Evolutionary conservation across 768 basidiomycete genomes (phyloP).

Genomic region (Pholiota conissans): DNA sequence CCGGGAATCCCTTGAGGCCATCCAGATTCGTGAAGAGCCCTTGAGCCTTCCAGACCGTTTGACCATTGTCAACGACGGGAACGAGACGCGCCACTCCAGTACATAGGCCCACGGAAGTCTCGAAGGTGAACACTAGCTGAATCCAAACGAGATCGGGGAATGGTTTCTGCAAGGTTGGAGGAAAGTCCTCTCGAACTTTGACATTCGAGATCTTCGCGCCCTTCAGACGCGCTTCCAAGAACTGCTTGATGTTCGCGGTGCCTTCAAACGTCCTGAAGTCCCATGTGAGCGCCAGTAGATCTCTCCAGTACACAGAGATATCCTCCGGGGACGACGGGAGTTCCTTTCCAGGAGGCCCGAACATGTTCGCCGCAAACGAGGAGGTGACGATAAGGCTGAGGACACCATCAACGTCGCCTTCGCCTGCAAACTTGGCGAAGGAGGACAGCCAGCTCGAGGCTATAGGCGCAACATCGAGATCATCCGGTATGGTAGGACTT

Average conservation of each 20-base stretch:
- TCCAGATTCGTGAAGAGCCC: constrained; percentile 60
- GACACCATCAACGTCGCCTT: constrained; percentile 34
- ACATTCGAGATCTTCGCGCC: constrained; percentile 23
- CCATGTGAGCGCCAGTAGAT: constrained; percentile 64
- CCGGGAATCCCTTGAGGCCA: constrained; percentile 51
- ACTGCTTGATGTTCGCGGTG: constrained; percentile 33
- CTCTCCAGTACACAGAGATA: constrained; percentile 50
- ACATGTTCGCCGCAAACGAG: constrained; percentile 19
- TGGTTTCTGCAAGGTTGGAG: constrained; percentile 22
- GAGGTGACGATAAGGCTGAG: constrained; percentile 34
- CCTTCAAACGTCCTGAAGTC: constrained; percentile 59
- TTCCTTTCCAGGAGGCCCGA: constrained; percentile 11
- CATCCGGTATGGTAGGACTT: constrained; percentile 23
- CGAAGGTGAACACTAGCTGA: constrained; percentile 56
- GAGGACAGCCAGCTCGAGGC: constrained; percentile 41
- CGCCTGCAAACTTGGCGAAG: constrained; percentile 33
- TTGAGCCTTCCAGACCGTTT: constrained; percentile 56
- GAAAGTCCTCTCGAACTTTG: constrained; percentile 17
- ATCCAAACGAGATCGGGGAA: constrained; percentile 60
- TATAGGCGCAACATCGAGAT: constrained; percentile 35
- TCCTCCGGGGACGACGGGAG: constrained; percentile 11
- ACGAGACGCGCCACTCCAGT: constrained; percentile 57
- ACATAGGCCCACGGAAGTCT: constrained; percentile 47
- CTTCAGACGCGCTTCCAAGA: constrained; percentile 49
- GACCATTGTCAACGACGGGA: constrained; percentile 27